Percentiles rank a stretch among this genome's conserved stretches.
Evolutionary conservation across 306 rosid genomes (phyloP).

Genomic region (cucumber (Cucumis sativus)): DNA sequence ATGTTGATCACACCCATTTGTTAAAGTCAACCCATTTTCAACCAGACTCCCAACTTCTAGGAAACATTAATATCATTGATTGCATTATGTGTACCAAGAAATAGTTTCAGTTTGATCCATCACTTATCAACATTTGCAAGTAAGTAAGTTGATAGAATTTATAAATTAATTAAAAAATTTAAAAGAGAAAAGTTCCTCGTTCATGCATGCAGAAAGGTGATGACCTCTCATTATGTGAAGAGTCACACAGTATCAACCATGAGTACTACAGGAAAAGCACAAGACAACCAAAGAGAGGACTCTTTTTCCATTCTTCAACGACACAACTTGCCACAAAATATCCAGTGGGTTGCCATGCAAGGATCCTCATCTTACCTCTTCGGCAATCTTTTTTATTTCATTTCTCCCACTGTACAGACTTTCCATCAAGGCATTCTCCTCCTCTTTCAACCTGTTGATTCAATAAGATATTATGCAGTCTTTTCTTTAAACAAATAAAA

Average conservation of each 20-base stretch:
- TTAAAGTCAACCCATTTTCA: background rate
- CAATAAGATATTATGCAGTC: conserved; percentile 11
- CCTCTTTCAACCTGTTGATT: conserved; percentile 53
- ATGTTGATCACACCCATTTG: background rate
- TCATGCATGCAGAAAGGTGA: background rate
- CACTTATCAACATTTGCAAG: background rate
- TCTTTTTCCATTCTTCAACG: background rate
- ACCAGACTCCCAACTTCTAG: background rate
- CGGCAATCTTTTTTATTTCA: conserved; percentile 28
- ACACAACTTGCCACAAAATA: background rate
- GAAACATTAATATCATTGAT: background rate
- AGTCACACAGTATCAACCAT: background rate
- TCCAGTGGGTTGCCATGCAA: background rate
- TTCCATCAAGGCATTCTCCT: conserved; percentile 30
- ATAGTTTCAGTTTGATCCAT: background rate
- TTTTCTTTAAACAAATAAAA: background rate
- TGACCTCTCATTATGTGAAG: background rate
- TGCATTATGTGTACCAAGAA: background rate
- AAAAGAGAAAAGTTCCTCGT: background rate
- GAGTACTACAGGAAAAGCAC: background rate
- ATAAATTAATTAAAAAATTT: background rate
- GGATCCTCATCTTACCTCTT: conserved; percentile 30
- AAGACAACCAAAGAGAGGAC: background rate
- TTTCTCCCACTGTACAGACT: conserved; percentile 11
- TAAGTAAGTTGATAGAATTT: background rate